Percentiles rank a stretch among this genome's conserved stretches.
Conservation (phyloP, 1,284 basidiomycete species). For the Malassezia dermatis region DNA sequence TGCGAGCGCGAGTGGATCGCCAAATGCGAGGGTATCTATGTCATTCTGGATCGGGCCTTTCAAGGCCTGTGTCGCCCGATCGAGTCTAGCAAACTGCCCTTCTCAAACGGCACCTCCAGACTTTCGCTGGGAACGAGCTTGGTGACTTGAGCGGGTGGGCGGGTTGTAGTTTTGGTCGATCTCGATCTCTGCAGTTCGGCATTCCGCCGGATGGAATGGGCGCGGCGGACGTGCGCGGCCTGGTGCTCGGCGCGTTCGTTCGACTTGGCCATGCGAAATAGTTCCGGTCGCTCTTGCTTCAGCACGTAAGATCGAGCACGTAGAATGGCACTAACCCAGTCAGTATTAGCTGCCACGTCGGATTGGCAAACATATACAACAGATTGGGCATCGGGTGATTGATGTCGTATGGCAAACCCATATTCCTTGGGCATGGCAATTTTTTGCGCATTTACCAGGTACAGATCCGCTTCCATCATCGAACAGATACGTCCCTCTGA, state of each 20-base stretch:
- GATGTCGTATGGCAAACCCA: slow-evolving; percentile 37
- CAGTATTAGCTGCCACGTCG: slow-evolving; percentile 36
- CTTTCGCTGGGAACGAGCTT: slow-evolving; percentile 1
- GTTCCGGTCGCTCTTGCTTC: slow-evolving; percentile 33
- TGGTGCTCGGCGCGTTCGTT: background rate
- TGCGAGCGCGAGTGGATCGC: background rate
- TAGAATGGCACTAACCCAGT: slow-evolving; percentile 40
- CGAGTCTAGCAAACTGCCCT: slow-evolving; percentile 11
- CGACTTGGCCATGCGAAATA: slow-evolving; percentile 18
- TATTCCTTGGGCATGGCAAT: slow-evolving; percentile 35
- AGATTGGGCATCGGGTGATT: slow-evolving; percentile 15
- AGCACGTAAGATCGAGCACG: slow-evolving; percentile 43
- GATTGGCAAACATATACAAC: slow-evolving; percentile 39
- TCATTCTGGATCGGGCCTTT: background rate
- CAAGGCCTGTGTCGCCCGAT: background rate
- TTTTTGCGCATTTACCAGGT: slow-evolving; percentile 29
- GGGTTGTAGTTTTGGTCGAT: background rate
- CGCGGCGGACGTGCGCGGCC: background rate
- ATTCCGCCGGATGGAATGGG: background rate
- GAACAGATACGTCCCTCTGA: slow-evolving; percentile 34
- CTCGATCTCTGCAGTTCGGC: background rate
- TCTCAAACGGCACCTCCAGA: slow-evolving; percentile 9
- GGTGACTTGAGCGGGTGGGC: background rate
- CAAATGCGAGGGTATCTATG: background rate
- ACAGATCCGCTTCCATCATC: slow-evolving; percentile 39